Percentiles rank a stretch among this genome's conserved stretches.
Conservation (phyloP, 768 basidiomycete species). For the Leccinellum luteum region DNA sequence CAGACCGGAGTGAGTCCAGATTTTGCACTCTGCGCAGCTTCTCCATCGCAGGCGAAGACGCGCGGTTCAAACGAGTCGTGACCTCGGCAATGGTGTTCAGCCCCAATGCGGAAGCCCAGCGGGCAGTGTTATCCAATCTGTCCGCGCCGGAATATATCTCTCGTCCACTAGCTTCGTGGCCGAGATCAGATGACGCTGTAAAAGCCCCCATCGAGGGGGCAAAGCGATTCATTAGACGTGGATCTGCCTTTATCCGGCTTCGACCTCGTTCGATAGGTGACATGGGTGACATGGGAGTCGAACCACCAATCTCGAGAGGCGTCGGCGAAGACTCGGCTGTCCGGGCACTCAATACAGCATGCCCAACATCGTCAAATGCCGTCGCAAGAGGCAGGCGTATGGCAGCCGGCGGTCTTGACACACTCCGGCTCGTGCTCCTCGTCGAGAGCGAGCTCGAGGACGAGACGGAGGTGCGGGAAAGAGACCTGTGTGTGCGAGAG, state of each 20-base stretch:
- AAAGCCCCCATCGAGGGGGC: conserved; percentile 24
- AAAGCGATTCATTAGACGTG: conserved; percentile 12
- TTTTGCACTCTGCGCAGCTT: conserved; percentile 22
- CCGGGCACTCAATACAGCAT: conserved; percentile 14
- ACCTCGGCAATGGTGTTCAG: conserved; percentile 24
- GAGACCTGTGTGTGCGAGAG: conserved; percentile 41
- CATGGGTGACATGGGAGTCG: conserved; percentile 20
- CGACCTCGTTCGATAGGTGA: conserved; percentile 29
- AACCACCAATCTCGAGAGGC: conserved; percentile 28
- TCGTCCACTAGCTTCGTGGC: conserved; percentile 19
- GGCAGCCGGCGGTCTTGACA: conserved; percentile 37
- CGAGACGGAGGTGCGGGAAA: conserved; percentile 47
- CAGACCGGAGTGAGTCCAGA: neutral
- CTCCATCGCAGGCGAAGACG: conserved; percentile 18
- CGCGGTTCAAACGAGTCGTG: conserved; percentile 11
- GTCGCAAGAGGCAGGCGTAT: conserved; percentile 24
- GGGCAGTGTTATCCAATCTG: conserved; percentile 26
- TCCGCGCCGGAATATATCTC: conserved; percentile 21
- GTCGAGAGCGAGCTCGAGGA: conserved; percentile 39
- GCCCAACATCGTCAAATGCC: conserved; percentile 26
- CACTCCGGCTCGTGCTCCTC: conserved; percentile 39
- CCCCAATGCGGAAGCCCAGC: conserved; percentile 26
- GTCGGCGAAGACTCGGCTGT: conserved; percentile 19
- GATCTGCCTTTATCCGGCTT: conserved; percentile 20
- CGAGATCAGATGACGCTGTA: conserved; percentile 23